Base-by-base conservation (phyloP, 139 green algal genomes). In the Gonium pectorale region DNA sequence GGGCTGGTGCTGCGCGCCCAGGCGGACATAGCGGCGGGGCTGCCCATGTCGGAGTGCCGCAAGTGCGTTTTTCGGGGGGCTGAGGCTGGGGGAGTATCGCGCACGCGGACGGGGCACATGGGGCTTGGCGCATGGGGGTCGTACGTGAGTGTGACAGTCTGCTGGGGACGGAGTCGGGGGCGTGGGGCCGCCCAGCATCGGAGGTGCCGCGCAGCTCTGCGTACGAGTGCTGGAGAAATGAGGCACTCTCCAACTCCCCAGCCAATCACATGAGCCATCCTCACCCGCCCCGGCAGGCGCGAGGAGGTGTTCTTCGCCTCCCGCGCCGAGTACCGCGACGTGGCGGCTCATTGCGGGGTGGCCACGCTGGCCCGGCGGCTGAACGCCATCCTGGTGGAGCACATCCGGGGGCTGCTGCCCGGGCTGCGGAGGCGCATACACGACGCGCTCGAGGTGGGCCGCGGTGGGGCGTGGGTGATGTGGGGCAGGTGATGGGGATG, bases 341-440 rank as follows among this genome's bases (percentile, higher is more conserved):
- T 94, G 40, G 33, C 62, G 21, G 59, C 37, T 6, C 93, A 95
- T 79, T 97, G 93, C 73, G 94, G 94, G 27, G 81, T 95, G 24
- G 56, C 74, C 63, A 89, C 89, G 73, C 92, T 99, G 43, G 95
- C 96, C 0, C 85, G 88, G 40, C 81, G 88, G 43, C 90, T 99
- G n/a, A 99, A 98, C 89, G 73, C 74, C 60, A 95, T 99, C 43
- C 91, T 99, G 62, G 96, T 97, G 80, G 90, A 96, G 51, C 95
- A 97, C 92, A 98, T 99, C 83, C 29, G 79, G 49, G 79, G 79
- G 24, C 64, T 86, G 66, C 62, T 86, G 67, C 79, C 79, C 5
- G 79, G 77, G 35, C 49, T 89, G 44, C 49, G 78, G 13, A 31
- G 78, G 29, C 71, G 85, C 37, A 86, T 89, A n/a, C 49, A 80